Evolutionary conservation across 768 basidiomycete genomes (phyloP).

Genomic region (Neoboletus subvelutipes): DNA sequence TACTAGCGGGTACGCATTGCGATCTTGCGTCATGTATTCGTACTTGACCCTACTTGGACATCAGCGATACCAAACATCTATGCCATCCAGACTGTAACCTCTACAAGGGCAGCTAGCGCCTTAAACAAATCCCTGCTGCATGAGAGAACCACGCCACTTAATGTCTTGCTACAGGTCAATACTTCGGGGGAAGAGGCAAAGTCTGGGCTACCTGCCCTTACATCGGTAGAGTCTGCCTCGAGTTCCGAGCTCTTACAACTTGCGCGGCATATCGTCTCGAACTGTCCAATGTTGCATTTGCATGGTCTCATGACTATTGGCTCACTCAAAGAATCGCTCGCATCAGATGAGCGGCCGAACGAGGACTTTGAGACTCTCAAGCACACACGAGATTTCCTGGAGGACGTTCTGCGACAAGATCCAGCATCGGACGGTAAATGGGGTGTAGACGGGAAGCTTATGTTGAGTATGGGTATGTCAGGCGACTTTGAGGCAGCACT

Average conservation of each 20-base stretch:
- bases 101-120: slow-evolving; percentile 73
- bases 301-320: slow-evolving; percentile 98
- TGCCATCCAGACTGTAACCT: slow-evolving; percentile 83
- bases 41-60: slow-evolving; percentile 3
- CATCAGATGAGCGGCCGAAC: slow-evolving; percentile 43
- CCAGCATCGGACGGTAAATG: slow-evolving; percentile 31
- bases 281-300: slow-evolving; percentile 74
- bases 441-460: slow-evolving; percentile 52
- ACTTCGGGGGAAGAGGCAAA: slow-evolving; percentile 92
- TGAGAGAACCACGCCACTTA: slow-evolving; percentile 59
- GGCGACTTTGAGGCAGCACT: slow-evolving; percentile 90
- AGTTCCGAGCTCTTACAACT: slow-evolving; percentile 60
- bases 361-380: slow-evolving; percentile 75
- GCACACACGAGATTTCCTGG: slow-evolving; percentile 59
- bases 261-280: slow-evolving; percentile 63
- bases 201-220: slow-evolving; percentile 74
- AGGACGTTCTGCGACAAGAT: slow-evolving; percentile 40
- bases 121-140: slow-evolving; percentile 70
- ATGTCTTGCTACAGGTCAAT: slow-evolving; percentile 90
- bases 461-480: slow-evolving; percentile 96
- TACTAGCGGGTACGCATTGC: slow-evolving; percentile 64
- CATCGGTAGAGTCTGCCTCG: slow-evolving; percentile 29
- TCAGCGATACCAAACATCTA: slow-evolving; percentile 86
- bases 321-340: slow-evolving; percentile 67
- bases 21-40: not conserved